phyloP scores from a whole-genome alignment of 1,284 basidiomycete genomes.

The Golubevia pallescens region DNA sequence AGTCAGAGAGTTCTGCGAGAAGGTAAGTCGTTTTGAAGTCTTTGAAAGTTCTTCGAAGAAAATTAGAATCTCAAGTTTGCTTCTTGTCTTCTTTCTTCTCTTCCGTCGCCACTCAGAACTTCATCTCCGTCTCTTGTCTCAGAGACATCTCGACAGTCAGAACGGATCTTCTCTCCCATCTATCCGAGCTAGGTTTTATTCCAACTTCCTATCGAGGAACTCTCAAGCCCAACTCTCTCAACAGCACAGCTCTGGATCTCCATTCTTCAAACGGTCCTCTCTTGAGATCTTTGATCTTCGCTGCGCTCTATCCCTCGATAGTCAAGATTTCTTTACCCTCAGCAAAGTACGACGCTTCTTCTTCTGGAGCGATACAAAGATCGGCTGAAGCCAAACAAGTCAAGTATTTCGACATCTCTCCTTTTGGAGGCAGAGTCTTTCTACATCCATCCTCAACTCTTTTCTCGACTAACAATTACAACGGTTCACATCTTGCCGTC shows the following conservation, averaged over 20 bases:
- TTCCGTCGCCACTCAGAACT: conserved; percentile 70
- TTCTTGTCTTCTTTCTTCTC: background rate
- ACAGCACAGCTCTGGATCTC: conserved; percentile 12
- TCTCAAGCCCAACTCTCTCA: conserved; percentile 53
- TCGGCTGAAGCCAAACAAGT: conserved; percentile 45
- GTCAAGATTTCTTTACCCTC: conserved; percentile 41
- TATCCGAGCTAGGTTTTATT: conserved; percentile 78
- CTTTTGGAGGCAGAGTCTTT: conserved; percentile 71
- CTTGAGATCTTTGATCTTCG: conserved; percentile 43
- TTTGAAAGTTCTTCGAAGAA: background rate
- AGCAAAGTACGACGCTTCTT: conserved; percentile 46
- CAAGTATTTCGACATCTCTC: conserved; percentile 41
- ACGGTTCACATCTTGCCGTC: conserved; percentile 78
- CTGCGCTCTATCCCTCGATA: conserved; percentile 68
- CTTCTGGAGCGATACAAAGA: conserved; percentile 46
- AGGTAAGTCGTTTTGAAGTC: conserved; percentile 67
- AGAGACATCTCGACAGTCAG: conserved; percentile 83
- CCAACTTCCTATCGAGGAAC: conserved; percentile 57
- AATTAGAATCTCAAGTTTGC: background rate
- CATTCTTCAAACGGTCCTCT: conserved; percentile 31
- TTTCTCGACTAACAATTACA: conserved; percentile 77
- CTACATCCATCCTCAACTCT: conserved; percentile 84
- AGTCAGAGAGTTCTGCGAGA: conserved; percentile 76
- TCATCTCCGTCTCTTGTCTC: conserved; percentile 77
- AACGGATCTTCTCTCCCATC: conserved; percentile 76